These are phyloP conservation scores for Mycena crocata DNA, from an alignment of 768 basidiomycete species.

Conservation along the genomic window DNA sequence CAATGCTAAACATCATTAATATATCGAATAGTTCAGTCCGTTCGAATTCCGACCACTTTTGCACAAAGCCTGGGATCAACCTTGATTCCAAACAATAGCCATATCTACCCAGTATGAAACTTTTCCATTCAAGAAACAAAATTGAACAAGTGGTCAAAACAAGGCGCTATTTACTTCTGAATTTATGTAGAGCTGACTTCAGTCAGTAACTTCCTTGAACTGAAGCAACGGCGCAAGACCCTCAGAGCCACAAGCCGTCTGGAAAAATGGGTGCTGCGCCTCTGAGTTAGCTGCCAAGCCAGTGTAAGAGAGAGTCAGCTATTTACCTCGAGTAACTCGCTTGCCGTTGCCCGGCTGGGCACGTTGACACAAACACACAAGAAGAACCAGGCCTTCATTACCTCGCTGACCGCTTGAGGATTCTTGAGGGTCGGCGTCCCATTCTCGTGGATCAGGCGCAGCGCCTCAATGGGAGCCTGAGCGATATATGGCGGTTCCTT, in stretches of 20 bases:
- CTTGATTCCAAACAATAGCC: too few relatives aligned
- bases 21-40: too few relatives aligned
- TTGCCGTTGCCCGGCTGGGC: constrained; percentile 88
- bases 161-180: too few relatives aligned
- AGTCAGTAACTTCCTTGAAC: too few relatives aligned
- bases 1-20: too few relatives aligned
- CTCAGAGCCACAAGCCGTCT: constrained; percentile 72
- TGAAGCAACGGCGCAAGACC: too few relatives aligned
- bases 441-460: constrained; percentile 96
- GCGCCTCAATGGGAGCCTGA: constrained; percentile 92
- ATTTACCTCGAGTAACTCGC: constrained; percentile 84
- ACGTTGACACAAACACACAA: constrained; percentile 98
- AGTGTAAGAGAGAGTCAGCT: constrained; percentile 3
- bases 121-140: too few relatives aligned
- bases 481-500: constrained; percentile 96
- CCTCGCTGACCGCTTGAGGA: constrained; percentile 89
- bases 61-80: too few relatives aligned
- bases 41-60: too few relatives aligned
- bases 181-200: too few relatives aligned
- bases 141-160: too few relatives aligned
- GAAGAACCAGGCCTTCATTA: constrained; percentile 94
- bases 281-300: constrained; percentile 19
- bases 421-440: constrained; percentile 99
- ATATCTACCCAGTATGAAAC: too few relatives aligned
- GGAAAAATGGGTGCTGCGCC: constrained; percentile 91